phyloP scores from a whole-genome alignment of 2,329 filamentous ascomycete genomes.

The Alternaria brassicae region DNA sequence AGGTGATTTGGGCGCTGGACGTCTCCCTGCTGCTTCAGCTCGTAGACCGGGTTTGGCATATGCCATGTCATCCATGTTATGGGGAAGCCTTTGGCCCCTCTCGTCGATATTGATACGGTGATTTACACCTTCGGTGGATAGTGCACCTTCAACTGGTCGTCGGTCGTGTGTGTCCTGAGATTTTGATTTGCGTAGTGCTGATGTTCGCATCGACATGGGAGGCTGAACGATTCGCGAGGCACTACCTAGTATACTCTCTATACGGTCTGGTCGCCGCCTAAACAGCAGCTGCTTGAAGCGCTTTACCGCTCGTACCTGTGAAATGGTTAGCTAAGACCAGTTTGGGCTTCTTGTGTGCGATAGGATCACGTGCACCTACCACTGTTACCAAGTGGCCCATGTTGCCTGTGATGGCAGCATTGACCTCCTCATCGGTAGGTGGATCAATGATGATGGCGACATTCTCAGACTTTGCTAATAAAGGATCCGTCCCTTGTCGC shows the following conservation, averaged over 20 bases:
- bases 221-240: constrained; percentile 66
- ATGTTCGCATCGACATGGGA: constrained; percentile 60
- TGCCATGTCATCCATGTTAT: constrained; percentile 31
- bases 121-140: constrained; percentile 64
- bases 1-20: constrained; percentile 14
- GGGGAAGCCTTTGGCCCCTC: constrained; percentile 30
- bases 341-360: background rate
- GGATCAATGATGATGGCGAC: constrained; percentile 79
- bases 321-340: constrained; percentile 4
- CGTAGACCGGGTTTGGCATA: constrained; percentile 28
- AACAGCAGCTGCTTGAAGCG: constrained; percentile 82
- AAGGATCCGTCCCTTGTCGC: constrained; percentile 74
- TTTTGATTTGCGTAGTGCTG: constrained; percentile 53
- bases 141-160: constrained; percentile 56
- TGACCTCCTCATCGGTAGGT: constrained; percentile 89
- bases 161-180: constrained; percentile 62
- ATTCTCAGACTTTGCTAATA: constrained; percentile 85
- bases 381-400: constrained; percentile 87
- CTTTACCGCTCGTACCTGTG: constrained; percentile 84
- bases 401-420: constrained; percentile 86
- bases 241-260: constrained; percentile 67
- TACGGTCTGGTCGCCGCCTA: constrained; percentile 60
- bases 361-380: constrained; percentile 55
- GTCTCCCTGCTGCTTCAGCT: constrained; percentile 12
- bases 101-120: constrained; percentile 52